These are phyloP conservation scores for Mucor irregularis DNA, from an alignment of 371 early-diverging fungal genomes.

Conservation along the genomic window DNA sequence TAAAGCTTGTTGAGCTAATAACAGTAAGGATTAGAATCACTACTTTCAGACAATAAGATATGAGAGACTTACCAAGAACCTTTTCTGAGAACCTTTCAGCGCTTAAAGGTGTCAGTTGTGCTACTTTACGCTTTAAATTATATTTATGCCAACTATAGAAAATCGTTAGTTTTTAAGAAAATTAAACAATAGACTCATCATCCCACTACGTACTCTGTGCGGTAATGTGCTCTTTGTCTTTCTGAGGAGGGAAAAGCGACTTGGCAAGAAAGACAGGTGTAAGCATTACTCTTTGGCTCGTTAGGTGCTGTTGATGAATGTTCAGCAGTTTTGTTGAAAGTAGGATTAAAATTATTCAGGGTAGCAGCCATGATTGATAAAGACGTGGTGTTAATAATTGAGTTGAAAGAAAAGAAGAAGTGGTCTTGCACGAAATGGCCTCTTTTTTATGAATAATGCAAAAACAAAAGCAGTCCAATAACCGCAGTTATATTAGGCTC, in stretches of 20 bases:
- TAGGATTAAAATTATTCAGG: conserved; percentile 5
- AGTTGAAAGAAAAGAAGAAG: no score
- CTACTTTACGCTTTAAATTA: conserved; percentile 71
- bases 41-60: background rate
- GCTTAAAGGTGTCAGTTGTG: conserved; percentile 68
- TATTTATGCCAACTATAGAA: conserved; percentile 62
- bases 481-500: no score
- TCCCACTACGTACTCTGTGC: conserved; percentile 57
- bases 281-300: conserved; percentile 17
- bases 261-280: conserved; percentile 77
- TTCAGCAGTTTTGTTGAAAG: conserved; percentile 2
- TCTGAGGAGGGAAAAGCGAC: conserved; percentile 82
- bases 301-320: no score
- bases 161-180: conserved; percentile 29
- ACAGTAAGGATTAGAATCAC: background rate
- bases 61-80: conserved; percentile 42
- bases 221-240: conserved; percentile 80
- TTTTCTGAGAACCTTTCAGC: conserved; percentile 73
- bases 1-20: conserved; percentile 45
- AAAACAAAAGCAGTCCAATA: no score
- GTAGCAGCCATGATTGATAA: background rate
- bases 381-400: no score
- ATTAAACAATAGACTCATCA: background rate
- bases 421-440: no score
- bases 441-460: no score